Base-by-base conservation (phyloP, 2,329 filamentous ascomycete genomes). In the Malbranchea zuffiana region DNA sequence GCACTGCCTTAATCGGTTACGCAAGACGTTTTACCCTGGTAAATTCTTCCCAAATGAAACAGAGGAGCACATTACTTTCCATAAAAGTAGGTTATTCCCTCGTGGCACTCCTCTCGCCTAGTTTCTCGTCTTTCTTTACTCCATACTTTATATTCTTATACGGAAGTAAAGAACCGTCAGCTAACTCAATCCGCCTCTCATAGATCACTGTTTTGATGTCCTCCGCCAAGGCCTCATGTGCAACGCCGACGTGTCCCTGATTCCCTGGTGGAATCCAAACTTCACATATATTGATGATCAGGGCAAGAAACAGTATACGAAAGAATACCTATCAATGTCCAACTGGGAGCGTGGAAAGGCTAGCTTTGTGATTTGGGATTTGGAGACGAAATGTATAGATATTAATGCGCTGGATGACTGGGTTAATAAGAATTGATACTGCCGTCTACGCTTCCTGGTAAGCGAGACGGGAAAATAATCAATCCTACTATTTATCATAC, bases 151-250 rank as follows among this genome's bases (percentile, higher is more conserved):
- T 15, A 17, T 19, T 8, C 31, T 10, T 11, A 13, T 15, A 5
- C 10, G 11, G 4, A 16, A 27, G 17, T 8, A 15, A 7, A 17
- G 6, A 10, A 5, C 7, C 18, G 12, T 4, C 15, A 5, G 11
- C 30, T 35, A 23, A 40, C n/a, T n/a, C 8, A 16, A 35, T 17
- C 28, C 5, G 11, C 5, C 24, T 13, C 27, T 4, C 24, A n/a
- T 19, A 44, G 43, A 44, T 26, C 41, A 45, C 32, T 44, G 41
- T 32, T 37, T 45, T 23, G 44, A 46, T 32, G 28, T 46, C 25
- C 35, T 46, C 24, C 44, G 42, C 12, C 44, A 44, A 44, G 34
- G 36, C 2, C 39, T 46, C 13, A 32, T 44, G 21, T 44, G 42
- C 31, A 39, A 32, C 16, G 41, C 35, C 16, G 44, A 46, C 15